Conservation (phyloP, 495 filamentous ascomycete species). For the Poronia punctata region DNA sequence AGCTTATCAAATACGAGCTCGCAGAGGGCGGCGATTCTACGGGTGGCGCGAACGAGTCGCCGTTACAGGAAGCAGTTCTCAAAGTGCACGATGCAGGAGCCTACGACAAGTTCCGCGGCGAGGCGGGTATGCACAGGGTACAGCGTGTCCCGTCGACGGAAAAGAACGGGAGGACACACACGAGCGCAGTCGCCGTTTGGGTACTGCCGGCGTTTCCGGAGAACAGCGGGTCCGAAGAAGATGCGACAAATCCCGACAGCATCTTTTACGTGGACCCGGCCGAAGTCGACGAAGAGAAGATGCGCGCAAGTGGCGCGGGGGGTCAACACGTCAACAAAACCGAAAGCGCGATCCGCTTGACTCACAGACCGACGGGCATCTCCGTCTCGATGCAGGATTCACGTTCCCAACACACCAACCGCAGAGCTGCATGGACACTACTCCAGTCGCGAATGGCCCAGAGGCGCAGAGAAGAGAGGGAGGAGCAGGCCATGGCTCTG, state of each 20-base stretch:
- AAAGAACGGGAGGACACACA: slow-evolving; percentile 82
- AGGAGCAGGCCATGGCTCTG: slow-evolving; percentile 69
- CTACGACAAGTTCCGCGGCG: slow-evolving; percentile 71
- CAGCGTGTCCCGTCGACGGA: slow-evolving; percentile 91
- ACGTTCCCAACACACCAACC: slow-evolving; percentile 83
- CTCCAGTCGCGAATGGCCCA: slow-evolving; percentile 80
- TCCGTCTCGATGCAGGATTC: slow-evolving; percentile 88
- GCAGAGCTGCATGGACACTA: slow-evolving; percentile 77
- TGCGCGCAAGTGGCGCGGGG: slow-evolving; percentile 86
- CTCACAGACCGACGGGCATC: slow-evolving; percentile 80
- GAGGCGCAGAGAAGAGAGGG: slow-evolving; percentile 69
- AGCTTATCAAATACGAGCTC: slow-evolving; percentile 45
- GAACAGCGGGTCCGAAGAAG: slow-evolving; percentile 43
- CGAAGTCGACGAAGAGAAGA: slow-evolving; percentile 81
- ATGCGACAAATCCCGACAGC: slow-evolving; percentile 74
- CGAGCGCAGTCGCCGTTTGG: slow-evolving; percentile 83
- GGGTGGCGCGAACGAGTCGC: slow-evolving; percentile 48
- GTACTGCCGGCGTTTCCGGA: slow-evolving; percentile 82
- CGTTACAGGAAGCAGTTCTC: slow-evolving; percentile 76
- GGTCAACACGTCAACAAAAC: slow-evolving; percentile 99
- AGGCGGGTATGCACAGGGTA: slow-evolving; percentile 91
- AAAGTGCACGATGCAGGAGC: slow-evolving; percentile 72
- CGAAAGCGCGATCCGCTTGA: slow-evolving; percentile 88
- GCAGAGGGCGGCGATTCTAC: slow-evolving; percentile 53
- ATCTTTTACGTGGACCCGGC: slow-evolving; percentile 84